Conservation (phyloP, 108 stramenopile species). For the Conticribra weissflogii region DNA sequence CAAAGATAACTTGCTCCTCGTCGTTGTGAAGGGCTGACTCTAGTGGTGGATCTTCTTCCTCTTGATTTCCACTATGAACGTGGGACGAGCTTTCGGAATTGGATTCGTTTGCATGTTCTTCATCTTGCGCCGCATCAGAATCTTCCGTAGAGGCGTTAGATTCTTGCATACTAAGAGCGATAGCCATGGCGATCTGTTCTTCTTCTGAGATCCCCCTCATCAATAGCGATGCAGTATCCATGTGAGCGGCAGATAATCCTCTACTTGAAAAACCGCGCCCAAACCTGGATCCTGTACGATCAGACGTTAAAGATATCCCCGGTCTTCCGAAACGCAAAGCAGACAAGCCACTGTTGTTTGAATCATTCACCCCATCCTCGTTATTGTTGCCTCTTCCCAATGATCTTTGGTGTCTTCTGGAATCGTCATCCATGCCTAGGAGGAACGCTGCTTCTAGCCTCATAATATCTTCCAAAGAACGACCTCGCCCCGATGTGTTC, state of each 20-base stretch:
- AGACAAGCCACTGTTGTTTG: neutral
- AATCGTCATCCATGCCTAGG: constrained; percentile 44
- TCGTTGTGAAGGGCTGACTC: too few relatives aligned
- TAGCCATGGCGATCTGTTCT: constrained; percentile 86
- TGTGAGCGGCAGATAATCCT: constrained; percentile 21
- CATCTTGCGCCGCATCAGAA: neutral
- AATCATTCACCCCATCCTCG: constrained; percentile 14
- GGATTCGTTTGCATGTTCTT: neutral
- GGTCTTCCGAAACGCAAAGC: constrained; percentile 11
- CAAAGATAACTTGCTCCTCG: neutral
- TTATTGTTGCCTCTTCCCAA: constrained; percentile 6
- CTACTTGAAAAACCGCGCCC: constrained; percentile 14
- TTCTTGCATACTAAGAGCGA: constrained; percentile 77
- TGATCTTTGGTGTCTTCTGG: neutral
- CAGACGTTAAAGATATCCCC: constrained; percentile 1
- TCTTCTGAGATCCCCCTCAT: constrained; percentile 81
- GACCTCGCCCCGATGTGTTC: constrained; percentile 36
- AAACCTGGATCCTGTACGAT: neutral
- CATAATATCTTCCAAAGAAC: constrained; percentile 66
- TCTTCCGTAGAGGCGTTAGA: neutral
- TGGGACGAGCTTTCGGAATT: neutral
- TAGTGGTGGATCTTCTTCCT: too few relatives aligned
- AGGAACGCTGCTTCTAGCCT: constrained; percentile 78
- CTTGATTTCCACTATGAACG: neutral
- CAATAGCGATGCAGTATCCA: constrained; percentile 58